Base-by-base conservation (phyloP, 192 early-diverging fungal genomes). In the Umbelopsis ramanniana region DNA sequence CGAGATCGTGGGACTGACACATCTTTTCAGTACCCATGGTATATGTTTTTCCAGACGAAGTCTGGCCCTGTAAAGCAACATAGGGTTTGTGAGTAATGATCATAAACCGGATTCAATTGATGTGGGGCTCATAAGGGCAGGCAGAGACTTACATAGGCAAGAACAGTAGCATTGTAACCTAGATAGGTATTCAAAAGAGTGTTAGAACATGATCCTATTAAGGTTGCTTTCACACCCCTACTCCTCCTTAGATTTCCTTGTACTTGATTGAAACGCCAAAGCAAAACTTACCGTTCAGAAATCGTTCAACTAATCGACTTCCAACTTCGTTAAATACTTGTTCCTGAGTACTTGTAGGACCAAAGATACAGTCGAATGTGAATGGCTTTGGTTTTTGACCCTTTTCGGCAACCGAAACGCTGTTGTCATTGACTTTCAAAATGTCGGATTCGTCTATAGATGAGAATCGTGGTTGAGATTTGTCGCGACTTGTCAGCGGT, bases 91-190 rank as follows among this genome's bases (percentile, higher is more conserved):
- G 19, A 68, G 60, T 23, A 40, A 21, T 47, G 50, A 46, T 29
- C 46, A 23, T 29, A 37, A 67, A 54, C 10, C 48, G 22, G 38
- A 46, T 6, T 66, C 50, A 48, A 19, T 21, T 22, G 14, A 6
- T 35, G 26, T 37, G 67, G 22, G 22, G 26, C 29, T 40, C 7
- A 24, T 12, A 21, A 6, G 48, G 19, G 15, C 43, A n/a, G n/a
- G n/a, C n/a, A n/a, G 55, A 12, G 9, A 45, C 77, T 79, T 66
- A 81, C 92, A 82, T 93, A 93, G 43, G 97, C 97, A 57, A 98
- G 85, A 53, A 98, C 90, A 2, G 97, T 98, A 37, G 90, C 93
- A 81, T 98, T 98, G 81, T 94, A 96, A 23, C 97, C 97, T 83
- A 92, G 87, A 55, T 66, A 38, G 37, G 47, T 8, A 23, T 29